Conservation (phyloP, 192 early-diverging fungal species). For the Dissophora globulifera region DNA sequence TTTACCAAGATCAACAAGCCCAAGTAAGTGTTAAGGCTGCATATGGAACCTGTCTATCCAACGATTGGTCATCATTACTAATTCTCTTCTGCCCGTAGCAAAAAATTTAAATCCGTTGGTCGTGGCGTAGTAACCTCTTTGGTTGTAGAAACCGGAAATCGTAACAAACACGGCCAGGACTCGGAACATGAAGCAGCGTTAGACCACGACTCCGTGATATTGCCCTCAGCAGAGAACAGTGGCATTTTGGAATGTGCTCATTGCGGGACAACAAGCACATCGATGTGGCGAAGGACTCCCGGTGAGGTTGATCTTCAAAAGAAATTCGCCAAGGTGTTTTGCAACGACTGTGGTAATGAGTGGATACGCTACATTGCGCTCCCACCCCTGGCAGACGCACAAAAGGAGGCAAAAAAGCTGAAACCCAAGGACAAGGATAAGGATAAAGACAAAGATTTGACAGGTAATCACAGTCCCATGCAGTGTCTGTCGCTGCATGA, state of each 20-base stretch:
- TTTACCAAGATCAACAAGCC: slow-evolving; percentile 68
- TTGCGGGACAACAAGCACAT: slow-evolving; percentile 48
- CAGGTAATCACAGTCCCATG: no score
- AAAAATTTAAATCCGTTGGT: slow-evolving; percentile 56
- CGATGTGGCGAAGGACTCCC: slow-evolving; percentile 53
- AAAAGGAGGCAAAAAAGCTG: slow-evolving; percentile 29
- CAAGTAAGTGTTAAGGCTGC: slow-evolving; percentile 61
- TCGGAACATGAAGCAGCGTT: slow-evolving; percentile 14
- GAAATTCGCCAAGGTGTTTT: slow-evolving; percentile 54
- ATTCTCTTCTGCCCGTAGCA: slow-evolving; percentile 35
- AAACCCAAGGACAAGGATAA: slow-evolving; percentile 30
- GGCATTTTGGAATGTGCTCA: slow-evolving; percentile 52
- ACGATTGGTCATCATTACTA: no score
- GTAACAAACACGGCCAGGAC: slow-evolving; percentile 47
- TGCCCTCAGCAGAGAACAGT: slow-evolving; percentile 30
- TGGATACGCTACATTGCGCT: slow-evolving; percentile 67
- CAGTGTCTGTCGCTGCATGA: no score
- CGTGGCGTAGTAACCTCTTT: slow-evolving; percentile 34
- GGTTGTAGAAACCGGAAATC: slow-evolving; percentile 19
- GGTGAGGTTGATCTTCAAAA: slow-evolving; percentile 55
- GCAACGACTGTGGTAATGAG: slow-evolving; percentile 65
- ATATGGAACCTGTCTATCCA: no score
- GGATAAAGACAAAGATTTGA: slow-evolving; percentile 21
- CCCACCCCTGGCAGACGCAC: slow-evolving; percentile 34
- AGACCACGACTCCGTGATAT: slow-evolving; percentile 48